phyloP scores from a whole-genome alignment of 2,329 filamentous ascomycete species.

The Pseudogymnoascus sp. region DNA sequence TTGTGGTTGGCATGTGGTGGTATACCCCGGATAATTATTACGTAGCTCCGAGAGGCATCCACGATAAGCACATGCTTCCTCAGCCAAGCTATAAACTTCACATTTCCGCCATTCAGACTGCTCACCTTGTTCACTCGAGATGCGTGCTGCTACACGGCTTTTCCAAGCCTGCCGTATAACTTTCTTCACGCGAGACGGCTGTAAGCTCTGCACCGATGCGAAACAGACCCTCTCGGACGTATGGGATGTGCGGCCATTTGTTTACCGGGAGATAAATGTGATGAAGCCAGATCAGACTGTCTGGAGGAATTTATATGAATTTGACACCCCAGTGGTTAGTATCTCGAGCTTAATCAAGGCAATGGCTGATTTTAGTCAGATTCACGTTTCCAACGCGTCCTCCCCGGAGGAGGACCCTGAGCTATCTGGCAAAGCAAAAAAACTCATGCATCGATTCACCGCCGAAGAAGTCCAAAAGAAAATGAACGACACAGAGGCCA shows the following conservation, averaged over 20 bases:
- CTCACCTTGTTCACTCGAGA: constrained; percentile 22
- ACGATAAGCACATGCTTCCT: constrained; percentile 6
- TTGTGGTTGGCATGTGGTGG: background rate
- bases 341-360: background rate
- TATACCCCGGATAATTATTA: constrained; percentile 4
- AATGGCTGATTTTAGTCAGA: constrained; percentile 31
- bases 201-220: constrained; percentile 61
- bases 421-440: constrained; percentile 51
- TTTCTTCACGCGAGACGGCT: constrained; percentile 64
- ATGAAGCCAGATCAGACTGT: constrained; percentile 51
- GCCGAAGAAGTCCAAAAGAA: constrained; percentile 55
- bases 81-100: background rate
- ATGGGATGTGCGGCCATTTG: constrained; percentile 58
- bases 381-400: constrained; percentile 51
- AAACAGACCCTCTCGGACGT: constrained; percentile 60
- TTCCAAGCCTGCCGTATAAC: constrained; percentile 57
- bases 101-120: background rate
- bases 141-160: constrained; percentile 44
- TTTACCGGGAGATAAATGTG: constrained; percentile 61
- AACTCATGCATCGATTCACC: constrained; percentile 72
- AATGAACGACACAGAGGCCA: constrained; percentile 52
- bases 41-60: constrained; percentile 6
- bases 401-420: constrained; percentile 43
- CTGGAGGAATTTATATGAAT: constrained; percentile 70
- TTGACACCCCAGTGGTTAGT: constrained; percentile 68